Evolutionary conservation across 2,329 filamentous ascomycete species (phyloP), one percentile per base, ranked within the genome.

Genomic region (Capronia americana): DNA sequence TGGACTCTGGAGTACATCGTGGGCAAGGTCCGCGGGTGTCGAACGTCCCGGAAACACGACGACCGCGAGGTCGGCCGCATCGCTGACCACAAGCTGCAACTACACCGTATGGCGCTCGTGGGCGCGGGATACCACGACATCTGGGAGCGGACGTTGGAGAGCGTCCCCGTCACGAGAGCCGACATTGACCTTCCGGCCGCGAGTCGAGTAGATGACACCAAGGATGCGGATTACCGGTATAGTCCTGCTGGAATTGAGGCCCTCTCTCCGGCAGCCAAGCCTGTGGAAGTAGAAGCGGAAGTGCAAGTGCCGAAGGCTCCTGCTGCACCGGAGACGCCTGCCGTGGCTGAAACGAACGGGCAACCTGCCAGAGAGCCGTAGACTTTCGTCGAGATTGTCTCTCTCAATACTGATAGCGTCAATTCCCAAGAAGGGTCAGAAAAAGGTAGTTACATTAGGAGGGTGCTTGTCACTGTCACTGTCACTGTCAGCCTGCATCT

Each of bases 121-220:
- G 50, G 50, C 12, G 50, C n/a, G n/a, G 50, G 50, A 28, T 54
- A 23, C 50, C 6, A 7, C n/a, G 11, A 54, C 12, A 12, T 23
- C n/a, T 54, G 50, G 50, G 50, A 54, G n/a, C 50, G 24, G 20
- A 23, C 24, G 5, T 28, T 23, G 50, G 50, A 54, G 12, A 54
- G n/a, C n/a, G 12, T 54, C 24, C 50, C 50, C 14, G 24, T 28
- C 14, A 28, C 50, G 50, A 23, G 14, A 24, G 20, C n/a, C 5
- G 50, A 54, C 28, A 28, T 23, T 24, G n/a, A 24, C 0, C 26
- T 54, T 24, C 51, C 51, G 6, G 51, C 51, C 8, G n/a, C 51
- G 10, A 34, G 83, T 0, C 44, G 44, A 14, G 44, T 34, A 34
- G 32, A 34, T n/a, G 17, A 20, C 44, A 48, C 6, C 6, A 48